Percentiles rank a stretch among this genome's conserved stretches.
Conservation (phyloP, 2,329 filamentous ascomycete species). For the Colletotrichum sp. region DNA sequence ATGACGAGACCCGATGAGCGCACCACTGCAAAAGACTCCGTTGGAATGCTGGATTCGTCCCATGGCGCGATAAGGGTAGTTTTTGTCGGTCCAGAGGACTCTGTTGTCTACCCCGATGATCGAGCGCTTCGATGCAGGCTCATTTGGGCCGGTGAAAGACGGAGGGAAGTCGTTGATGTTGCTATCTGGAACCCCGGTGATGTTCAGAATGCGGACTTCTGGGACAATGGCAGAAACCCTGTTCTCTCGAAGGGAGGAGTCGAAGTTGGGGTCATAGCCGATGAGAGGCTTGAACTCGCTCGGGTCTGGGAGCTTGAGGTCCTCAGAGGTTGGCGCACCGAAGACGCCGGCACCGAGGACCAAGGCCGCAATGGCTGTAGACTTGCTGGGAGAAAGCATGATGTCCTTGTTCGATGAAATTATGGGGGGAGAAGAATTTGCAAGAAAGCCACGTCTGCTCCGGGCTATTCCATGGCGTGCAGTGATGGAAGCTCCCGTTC, state of each 20-base stretch:
- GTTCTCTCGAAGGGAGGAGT: background rate
- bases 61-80: constrained; percentile 15
- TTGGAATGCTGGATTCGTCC: constrained; percentile 26
- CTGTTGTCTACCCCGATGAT: constrained; percentile 7
- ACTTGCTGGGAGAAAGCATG: background rate
- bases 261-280: background rate
- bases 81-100: constrained; percentile 5
- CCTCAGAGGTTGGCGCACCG: background rate
- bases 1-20: constrained; percentile 32
- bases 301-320: background rate
- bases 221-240: background rate
- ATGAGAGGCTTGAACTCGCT: background rate
- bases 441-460: background rate
- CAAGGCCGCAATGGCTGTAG: background rate
- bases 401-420: background rate
- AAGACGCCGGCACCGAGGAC: background rate
- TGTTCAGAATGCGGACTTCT: background rate
- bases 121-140: background rate
- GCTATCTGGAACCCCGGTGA: background rate
- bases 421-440: background rate
- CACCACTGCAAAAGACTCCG: constrained; percentile 29
- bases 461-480: accelerated
- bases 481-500: background rate
- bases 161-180: constrained; percentile 1
- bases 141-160: background rate